Conservation (phyloP, 1,284 basidiomycete species). For the Pascua guehoae region DNA sequence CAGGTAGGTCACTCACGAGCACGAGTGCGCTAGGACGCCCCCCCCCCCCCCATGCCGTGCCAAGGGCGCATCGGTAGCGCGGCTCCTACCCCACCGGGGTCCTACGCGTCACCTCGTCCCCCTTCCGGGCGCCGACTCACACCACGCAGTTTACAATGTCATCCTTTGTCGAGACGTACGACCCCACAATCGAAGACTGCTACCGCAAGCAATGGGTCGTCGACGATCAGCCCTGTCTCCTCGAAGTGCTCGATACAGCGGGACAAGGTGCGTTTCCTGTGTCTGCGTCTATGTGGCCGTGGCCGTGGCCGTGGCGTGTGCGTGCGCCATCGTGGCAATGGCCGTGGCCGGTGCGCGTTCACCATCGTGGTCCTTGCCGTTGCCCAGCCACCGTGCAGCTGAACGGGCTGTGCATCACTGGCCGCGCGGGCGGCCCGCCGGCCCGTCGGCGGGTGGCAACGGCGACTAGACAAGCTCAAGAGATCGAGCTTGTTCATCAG, state of each 20-base stretch:
- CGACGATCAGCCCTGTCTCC: conserved; percentile 84
- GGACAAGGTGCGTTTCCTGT: conserved; percentile 69
- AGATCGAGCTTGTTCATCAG: too few relatives aligned
- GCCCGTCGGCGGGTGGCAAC: too few relatives aligned
- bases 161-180: conserved; percentile 71
- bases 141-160: conserved; percentile 74
- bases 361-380: too few relatives aligned
- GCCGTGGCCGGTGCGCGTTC: background rate
- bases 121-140: background rate
- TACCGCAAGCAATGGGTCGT: conserved; percentile 89
- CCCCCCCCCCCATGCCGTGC: too few relatives aligned
- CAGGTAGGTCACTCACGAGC: conserved; percentile 59
- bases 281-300: background rate
- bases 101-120: background rate
- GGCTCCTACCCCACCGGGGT: background rate
- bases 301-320: background rate
- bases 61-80: too few relatives aligned
- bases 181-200: conserved; percentile 84
- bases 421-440: too few relatives aligned
- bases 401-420: too few relatives aligned
- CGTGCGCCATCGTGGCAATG: background rate
- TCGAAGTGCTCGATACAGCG: conserved; percentile 90
- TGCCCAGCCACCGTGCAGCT: too few relatives aligned
- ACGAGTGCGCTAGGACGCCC: too few relatives aligned
- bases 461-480: too few relatives aligned